Percentiles rank a stretch among this genome's conserved stretches.
phyloP scores from a whole-genome alignment of 306 rosid species.

The Glycyrrhiza uralensis region DNA sequence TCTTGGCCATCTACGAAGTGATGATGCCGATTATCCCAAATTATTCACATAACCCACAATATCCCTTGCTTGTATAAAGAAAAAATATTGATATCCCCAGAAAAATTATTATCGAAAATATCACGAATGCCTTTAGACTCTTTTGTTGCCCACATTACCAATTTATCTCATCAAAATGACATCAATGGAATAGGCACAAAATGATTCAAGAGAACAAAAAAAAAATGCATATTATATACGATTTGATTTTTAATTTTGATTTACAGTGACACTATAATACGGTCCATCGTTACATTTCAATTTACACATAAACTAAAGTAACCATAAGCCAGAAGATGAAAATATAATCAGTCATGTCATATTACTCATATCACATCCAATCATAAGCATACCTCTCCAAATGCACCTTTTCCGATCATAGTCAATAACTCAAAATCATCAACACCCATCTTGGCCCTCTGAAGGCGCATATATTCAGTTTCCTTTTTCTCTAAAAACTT shows the following conservation, averaged over 20 bases:
- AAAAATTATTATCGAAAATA: background rate
- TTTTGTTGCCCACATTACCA: background rate
- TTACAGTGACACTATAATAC: background rate
- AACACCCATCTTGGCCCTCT: conserved; percentile 97
- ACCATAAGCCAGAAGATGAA: conserved; percentile 10
- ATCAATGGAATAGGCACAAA: background rate
- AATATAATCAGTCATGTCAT: conserved; percentile 1
- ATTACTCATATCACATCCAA: background rate
- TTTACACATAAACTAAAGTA: conserved; percentile 7
- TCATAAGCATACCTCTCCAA: conserved; percentile 79
- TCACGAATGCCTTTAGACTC: conserved; percentile 14
- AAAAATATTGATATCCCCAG: background rate
- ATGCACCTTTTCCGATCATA: conserved; percentile 98
- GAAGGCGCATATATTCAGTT: conserved; percentile 97
- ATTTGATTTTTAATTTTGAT: conserved; percentile 8
- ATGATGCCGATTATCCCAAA: background rate
- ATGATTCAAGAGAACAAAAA: conserved; percentile 2
- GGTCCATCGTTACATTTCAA: background rate
- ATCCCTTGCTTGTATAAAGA: background rate
- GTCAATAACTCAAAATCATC: conserved; percentile 92
- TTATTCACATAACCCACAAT: background rate
- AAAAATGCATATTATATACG: background rate
- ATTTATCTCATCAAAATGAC: conserved; percentile 8
- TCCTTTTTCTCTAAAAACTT: conserved; percentile 96
- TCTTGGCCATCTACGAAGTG: conserved; percentile 3